Evolutionary conservation across 73 alveolate genomes (phyloP).

Genomic region (Paramecium octaurelia): DNA sequence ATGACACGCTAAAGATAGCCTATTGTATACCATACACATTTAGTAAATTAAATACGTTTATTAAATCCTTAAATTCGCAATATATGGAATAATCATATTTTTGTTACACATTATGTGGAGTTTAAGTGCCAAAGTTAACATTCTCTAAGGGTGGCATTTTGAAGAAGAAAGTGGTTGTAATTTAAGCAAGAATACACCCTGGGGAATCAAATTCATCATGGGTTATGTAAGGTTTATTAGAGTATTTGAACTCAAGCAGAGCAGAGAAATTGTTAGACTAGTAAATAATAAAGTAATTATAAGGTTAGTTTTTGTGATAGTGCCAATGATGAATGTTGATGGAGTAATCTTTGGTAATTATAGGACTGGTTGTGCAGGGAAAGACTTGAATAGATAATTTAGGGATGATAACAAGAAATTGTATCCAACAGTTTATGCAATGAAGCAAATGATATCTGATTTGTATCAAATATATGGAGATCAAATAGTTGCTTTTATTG

Average conservation of each 20-base stretch:
- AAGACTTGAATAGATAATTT: constrained; percentile 85
- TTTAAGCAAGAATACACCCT: constrained; percentile 81
- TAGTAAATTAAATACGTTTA: constrained; percentile 57
- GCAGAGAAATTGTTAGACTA: constrained; percentile 76
- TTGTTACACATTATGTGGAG: constrained; percentile 74
- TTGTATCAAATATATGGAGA: constrained; percentile 44
- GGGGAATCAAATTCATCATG: constrained; percentile 86
- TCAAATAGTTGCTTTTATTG: constrained; percentile 63
- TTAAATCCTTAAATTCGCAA: background rate
- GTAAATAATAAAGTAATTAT: constrained; percentile 56
- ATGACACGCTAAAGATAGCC: constrained; percentile 76
- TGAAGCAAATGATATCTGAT: constrained; percentile 72
- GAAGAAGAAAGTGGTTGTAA: constrained; percentile 68
- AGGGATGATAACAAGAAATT: constrained; percentile 74
- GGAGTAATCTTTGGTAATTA: constrained; percentile 87
- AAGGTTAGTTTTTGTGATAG: constrained; percentile 73
- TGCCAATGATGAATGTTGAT: constrained; percentile 90
- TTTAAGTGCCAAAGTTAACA: constrained; percentile 78
- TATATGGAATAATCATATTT: constrained; percentile 51
- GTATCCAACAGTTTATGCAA: constrained; percentile 83
- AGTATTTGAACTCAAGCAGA: constrained; percentile 72
- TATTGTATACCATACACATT: constrained; percentile 88
- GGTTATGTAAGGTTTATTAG: constrained; percentile 77
- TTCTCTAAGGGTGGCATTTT: constrained; percentile 69
- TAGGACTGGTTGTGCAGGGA: constrained; percentile 84